These are phyloP conservation scores for Mortierella sp. DNA, from an alignment of 371 early-diverging fungal genomes.

Conservation along the genomic window DNA sequence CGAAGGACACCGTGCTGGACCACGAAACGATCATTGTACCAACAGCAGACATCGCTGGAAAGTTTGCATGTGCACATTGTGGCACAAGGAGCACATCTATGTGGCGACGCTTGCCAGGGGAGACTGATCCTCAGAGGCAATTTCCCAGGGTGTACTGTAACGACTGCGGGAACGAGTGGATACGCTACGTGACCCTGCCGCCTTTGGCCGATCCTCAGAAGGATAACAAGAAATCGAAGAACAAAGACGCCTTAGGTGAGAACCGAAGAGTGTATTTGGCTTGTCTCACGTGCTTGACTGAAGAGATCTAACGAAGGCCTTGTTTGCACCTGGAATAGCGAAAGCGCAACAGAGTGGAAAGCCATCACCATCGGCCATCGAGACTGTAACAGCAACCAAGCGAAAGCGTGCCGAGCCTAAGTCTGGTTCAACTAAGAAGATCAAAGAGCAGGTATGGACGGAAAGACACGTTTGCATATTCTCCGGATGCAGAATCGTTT, in stretches of 20 bases:
- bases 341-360: slow-evolving; percentile 28
- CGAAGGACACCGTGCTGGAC: slow-evolving; percentile 34
- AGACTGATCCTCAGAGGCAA: slow-evolving; percentile 61
- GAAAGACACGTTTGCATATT: not conserved
- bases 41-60: slow-evolving; percentile 25
- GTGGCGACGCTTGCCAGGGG: slow-evolving; percentile 68
- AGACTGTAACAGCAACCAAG: slow-evolving; percentile 20
- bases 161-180: slow-evolving; percentile 80
- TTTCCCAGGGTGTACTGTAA: slow-evolving; percentile 72
- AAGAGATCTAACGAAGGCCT: too few species aligned
- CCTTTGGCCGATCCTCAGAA: slow-evolving; percentile 39
- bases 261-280: not conserved
- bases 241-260: slow-evolving; percentile 22
- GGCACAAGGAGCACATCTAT: slow-evolving; percentile 59
- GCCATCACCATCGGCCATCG: slow-evolving; percentile 1
- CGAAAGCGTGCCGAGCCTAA: slow-evolving; percentile 41
- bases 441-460: slow-evolving; percentile 43
- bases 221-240: slow-evolving; percentile 34
- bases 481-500: too few species aligned
- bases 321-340: too few species aligned
- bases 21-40: slow-evolving; percentile 41
- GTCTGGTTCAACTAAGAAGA: slow-evolving; percentile 10
- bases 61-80: slow-evolving; percentile 70
- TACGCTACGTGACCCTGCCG: slow-evolving; percentile 75
- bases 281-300: too few species aligned